These are phyloP conservation scores for Onygena corvina DNA, from an alignment of 2,329 filamentous ascomycete genomes.

Conservation along the genomic window DNA sequence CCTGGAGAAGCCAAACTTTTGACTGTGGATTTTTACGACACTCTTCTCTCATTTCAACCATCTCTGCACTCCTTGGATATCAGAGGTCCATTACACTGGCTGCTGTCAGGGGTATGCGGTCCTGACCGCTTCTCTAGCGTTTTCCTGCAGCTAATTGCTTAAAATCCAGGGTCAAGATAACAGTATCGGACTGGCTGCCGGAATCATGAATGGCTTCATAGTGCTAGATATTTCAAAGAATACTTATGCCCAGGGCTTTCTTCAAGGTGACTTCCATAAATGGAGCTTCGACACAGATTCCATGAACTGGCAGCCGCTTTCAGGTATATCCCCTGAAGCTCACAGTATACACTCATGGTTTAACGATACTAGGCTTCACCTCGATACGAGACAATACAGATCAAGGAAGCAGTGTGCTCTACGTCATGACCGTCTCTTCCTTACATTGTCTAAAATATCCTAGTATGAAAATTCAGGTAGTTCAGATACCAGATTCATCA, in stretches of 20 bases:
- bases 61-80: not conserved
- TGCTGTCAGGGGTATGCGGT: not conserved
- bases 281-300: not conserved
- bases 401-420: not conserved
- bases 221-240: not conserved
- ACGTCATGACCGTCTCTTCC: not conserved
- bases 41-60: not conserved
- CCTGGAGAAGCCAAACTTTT: not conserved
- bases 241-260: not conserved
- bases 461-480: not conserved
- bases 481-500: not conserved
- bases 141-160: not conserved
- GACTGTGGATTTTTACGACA: not conserved
- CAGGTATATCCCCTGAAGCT: not conserved
- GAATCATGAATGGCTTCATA: conserved; percentile 6
- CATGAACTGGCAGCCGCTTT: conserved; percentile 1
- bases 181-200: conserved; percentile 2
- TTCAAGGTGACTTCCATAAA: not conserved
- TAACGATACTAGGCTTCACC: not conserved
- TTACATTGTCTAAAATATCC: not conserved
- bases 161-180: not conserved
- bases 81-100: conserved; percentile 9
- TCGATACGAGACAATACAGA: not conserved
- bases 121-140: not conserved
- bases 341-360: not conserved